Evolutionary conservation across 2,329 filamentous ascomycete genomes (phyloP), one percentile per base, ranked within the genome.

Genomic region (Rutstroemia sydowiana): DNA sequence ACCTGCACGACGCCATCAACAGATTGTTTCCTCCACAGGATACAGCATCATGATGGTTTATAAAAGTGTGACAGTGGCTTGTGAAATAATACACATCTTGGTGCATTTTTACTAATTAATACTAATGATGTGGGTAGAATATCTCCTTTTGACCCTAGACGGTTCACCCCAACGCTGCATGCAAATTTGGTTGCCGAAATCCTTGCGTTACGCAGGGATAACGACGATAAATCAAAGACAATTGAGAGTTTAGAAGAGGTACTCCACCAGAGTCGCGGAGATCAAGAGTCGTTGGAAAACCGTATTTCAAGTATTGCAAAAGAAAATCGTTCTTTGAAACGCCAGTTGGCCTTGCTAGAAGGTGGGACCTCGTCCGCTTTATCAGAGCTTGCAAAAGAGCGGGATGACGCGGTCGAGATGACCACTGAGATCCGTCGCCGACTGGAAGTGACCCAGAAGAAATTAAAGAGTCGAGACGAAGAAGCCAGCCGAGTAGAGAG

Each of bases 121-220:
- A 41, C 58, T 66, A 46, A 66, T 34, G 26, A 16, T 4, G 53
- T 34, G 14, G 44, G 31, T 39, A 65, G 79, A 59, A 65, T 70
- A 31, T 81, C 80, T 2, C 82, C 89, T 20, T 74, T 96, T 28
- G 93, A 98, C 65, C 90, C 93, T 3, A 82, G 92, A 51, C 81
- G 93, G 34, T 96, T 98, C 65, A 98, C 93, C 0, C 93, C 93
- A 1, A 97, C 91, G 0, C 73, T 98, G 10, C 93, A 97, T 68
- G 93, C 93, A 8, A 96, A 88, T 45, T 74, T 98, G 6, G 92
- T 98, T 1, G 92, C 92, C 0, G 93, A 98, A 68, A 98, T 98
- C 57, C 74, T 98, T 36, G 82, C 84, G 2, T 72, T 98, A 45
- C 82, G 91, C 20, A 79, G 93, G 53, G 93, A 98, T 58, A 81